Evolutionary conservation across 805 yeast species (phyloP), one percentile per base, ranked within the genome.

Genomic region (Metschnikowia noctiluminum): DNA sequence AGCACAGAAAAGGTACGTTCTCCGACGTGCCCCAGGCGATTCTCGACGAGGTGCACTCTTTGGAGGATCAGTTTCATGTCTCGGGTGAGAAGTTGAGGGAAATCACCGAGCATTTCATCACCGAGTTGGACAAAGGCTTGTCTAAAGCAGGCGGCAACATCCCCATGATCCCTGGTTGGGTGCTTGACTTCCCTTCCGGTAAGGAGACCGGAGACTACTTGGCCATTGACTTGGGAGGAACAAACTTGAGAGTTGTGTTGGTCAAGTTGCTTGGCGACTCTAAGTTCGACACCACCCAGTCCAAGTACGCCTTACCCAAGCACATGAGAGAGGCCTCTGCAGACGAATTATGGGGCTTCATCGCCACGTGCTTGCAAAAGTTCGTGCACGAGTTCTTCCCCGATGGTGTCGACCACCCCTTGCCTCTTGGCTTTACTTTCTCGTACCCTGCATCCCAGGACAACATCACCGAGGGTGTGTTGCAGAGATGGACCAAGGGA

Each of bases 81-180:
- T 62, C 84, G 21, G 73, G 79, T 12, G 82, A 74, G 8, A 81
- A 76, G 55, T 79, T 92, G 63, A 75, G 76, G 58, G 68, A 74
- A 50, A 82, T 92, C 68, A 82, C 89, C 43, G 77, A 79, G 42
- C 96, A 85, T 63, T 92, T 92, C 69, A 79, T 85, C 46, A 50
- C 66, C 27, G 98, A 92, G 71, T 80, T 92, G 60, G 81, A 83
- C 55, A 87, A 87, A 68, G 97, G 97, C 52, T 77, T 87, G 57
- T 76, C 84, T 51, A 77, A 79, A 63, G 68, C 76, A 49, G 92
- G 94, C 45, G 95, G 94, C 50, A 85, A 85, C 67, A 89, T 89
- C 62, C 98, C 99, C 53, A 92, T 92, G 98, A 90, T 86, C 64
- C 96, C 96, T 42, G 88, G 95, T 53, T 92, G 97, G 97, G 97